Evolutionary conservation across 257 asterid species (phyloP), one percentile per base, ranked within the genome.

Genomic region (Ophiorrhiza pumila): DNA sequence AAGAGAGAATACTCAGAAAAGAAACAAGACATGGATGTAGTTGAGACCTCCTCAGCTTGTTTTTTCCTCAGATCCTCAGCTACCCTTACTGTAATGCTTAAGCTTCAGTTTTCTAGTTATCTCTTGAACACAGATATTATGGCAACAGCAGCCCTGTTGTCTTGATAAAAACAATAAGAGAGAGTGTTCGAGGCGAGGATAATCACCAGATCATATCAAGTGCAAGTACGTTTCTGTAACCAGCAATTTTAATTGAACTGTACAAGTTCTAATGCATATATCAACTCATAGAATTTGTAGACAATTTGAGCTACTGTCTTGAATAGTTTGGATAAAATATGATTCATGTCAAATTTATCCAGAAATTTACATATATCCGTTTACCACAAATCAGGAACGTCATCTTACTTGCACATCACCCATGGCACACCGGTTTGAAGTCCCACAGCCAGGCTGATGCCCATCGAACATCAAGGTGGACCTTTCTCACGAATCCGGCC

Each of bases 391-490:
- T 85, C 88, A 12, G 98, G 98, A 72, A 96, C 98, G 37, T 93
- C 93, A 41, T 87, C 89, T 81, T 93, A 97, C 82, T 93, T 93
- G 87, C 98, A 93, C 98, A 93, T 93, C 3, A 79, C 81, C 98
- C 98, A 93, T 13, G 98, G 98, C 11, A 89, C 97, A 4, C 97
- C 93, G 1, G 97, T 93, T 0, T 88, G 15, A 4, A 87, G 93
- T 73, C 86, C 95, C 37, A 81, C 90, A 0, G 97, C 96, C 96
- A 93, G 22, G 67, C 59, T 10, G 98, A 96, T 0, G 97, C 98
- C 98, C 98, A 93, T 0, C 11, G 71, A n/a, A 93, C 96, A 49
- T 93, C n/a, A 93, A 5, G 88, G 69, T 22, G 90, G 93, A 34
- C 98, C 96, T 58, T 80, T 76, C 0, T 72, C 87, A 17, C 29